Base-by-base conservation (phyloP, 352 stramenopile species). In the Phytophthora quininea region DNA sequence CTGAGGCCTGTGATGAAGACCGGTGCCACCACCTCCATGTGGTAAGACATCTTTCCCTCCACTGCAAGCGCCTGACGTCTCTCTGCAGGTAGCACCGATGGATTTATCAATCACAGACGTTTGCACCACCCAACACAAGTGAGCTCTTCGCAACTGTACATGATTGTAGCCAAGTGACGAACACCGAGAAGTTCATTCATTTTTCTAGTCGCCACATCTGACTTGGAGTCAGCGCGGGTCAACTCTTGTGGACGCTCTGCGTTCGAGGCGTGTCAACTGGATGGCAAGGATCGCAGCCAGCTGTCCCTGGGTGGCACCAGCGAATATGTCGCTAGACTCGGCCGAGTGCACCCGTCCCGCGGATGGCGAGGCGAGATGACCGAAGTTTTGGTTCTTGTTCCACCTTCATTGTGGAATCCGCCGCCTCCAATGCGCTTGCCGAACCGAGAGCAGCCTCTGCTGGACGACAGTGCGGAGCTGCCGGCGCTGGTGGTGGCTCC, bases 391-490 rank as follows among this genome's bases (percentile, higher is more conserved):
- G 19, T 24, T 24, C 19, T 24, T 24, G 19, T 24, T 24, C 19
- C 19, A 24, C 19, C 6, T 35, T 33, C 60, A 73, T 69, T 62
- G 40, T 54, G 29, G 31, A 69, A 65, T 55, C 55, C 42, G 3
- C 51, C 54, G 29, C 12, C 11, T 35, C 54, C 43, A 19, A 74
- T 74, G 67, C 55, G 55, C 48, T 47, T 58, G 8, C 38, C 46
- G 32, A 31, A 31, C 2, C 40, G 46, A 6, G 65, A 62, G 19
- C 38, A 73, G 10, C 67, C 45, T 35, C 52, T 71, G 15, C 45
- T 71, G 46, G 67, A 74, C 62, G 56, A 71, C 66, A 71, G 48
- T 32, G 60, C 69, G 55, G 67, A 74, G 51, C 51, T 74, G 46
- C 62, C 67, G 19, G 33, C 24, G 8, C n/a, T 71, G 52, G 61